Evolutionary conservation across 2,329 filamentous ascomycete species (phyloP).

Genomic region (Penicillium janthinellum): DNA sequence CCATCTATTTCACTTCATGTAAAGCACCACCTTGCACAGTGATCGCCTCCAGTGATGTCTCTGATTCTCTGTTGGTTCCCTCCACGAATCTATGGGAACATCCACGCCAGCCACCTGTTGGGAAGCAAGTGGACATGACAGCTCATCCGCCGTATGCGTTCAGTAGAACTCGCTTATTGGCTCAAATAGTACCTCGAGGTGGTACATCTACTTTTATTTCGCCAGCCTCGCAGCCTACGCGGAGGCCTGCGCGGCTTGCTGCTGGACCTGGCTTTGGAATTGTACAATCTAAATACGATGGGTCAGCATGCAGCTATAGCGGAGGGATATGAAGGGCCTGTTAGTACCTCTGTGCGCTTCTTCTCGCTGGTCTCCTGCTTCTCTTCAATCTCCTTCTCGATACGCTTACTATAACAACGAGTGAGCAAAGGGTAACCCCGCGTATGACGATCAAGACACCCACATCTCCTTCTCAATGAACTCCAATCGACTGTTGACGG

Average conservation of each 20-base stretch:
- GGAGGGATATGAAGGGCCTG: neutral
- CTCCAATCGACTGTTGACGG: slow-evolving; percentile 85
- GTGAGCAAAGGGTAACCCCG: slow-evolving; percentile 8
- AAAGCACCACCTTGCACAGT: neutral
- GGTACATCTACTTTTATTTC: neutral
- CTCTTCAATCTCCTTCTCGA: slow-evolving; percentile 66
- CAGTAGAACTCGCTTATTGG: neutral
- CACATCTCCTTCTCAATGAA: slow-evolving; percentile 95
- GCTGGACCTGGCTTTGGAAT: slow-evolving; percentile 42
- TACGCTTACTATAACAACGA: slow-evolving; percentile 56
- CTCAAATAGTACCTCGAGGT: neutral
- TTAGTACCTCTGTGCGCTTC: slow-evolving; percentile 62
- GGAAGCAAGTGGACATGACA: neutral
- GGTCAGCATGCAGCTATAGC: slow-evolving; percentile 19
- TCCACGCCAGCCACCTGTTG: too few species aligned
- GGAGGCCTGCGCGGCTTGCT: slow-evolving; percentile 36
- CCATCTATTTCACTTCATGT: neutral
- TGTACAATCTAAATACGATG: slow-evolving; percentile 37
- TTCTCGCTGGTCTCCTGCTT: slow-evolving; percentile 66
- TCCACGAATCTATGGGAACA: neutral
- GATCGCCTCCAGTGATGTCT: neutral
- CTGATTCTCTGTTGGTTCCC: neutral
- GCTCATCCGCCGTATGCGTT: neutral
- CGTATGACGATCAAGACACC: slow-evolving; percentile 33
- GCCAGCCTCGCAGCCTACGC: slow-evolving; percentile 26